phyloP scores from a whole-genome alignment of 257 asterid genomes.

The Solanum tarapatanum region DNA sequence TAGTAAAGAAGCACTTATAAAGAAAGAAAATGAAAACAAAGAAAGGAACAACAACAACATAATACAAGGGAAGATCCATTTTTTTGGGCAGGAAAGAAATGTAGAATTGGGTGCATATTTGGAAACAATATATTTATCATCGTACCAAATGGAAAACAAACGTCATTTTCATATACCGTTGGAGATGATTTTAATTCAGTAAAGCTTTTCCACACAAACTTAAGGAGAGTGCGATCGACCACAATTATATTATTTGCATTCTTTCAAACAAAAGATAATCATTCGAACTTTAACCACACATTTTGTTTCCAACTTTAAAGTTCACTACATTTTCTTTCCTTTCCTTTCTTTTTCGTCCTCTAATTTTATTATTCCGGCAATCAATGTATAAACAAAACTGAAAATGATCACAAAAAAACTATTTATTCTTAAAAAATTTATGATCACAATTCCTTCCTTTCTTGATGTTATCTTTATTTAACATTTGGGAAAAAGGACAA shows the following conservation, averaged over 20 bases:
- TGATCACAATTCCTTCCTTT: too few relatives aligned
- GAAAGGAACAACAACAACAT: neutral
- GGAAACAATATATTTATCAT: neutral
- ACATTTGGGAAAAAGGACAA: too few relatives aligned
- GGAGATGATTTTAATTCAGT: too few relatives aligned
- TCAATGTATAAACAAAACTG: too few relatives aligned
- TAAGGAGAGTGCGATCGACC: neutral
- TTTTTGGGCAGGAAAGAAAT: neutral
- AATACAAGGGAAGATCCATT: neutral
- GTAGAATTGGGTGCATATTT: neutral
- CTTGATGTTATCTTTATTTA: too few relatives aligned
- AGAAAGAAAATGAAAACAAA: conserved; percentile 3
- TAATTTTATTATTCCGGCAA: too few relatives aligned
- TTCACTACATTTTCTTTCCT: neutral
- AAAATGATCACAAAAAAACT: too few relatives aligned
- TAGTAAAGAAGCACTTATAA: neutral
- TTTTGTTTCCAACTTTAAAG: neutral
- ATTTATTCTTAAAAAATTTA: too few relatives aligned
- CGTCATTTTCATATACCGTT: neutral
- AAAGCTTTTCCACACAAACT: neutral
- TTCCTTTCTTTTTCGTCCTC: neutral
- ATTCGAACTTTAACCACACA: neutral
- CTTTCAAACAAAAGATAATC: neutral
- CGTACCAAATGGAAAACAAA: neutral
- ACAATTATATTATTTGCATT: neutral